These are phyloP conservation scores for Sergeia podlipaevii DNA, from an alignment of 208 protist species.

Conservation along the genomic window DNA sequence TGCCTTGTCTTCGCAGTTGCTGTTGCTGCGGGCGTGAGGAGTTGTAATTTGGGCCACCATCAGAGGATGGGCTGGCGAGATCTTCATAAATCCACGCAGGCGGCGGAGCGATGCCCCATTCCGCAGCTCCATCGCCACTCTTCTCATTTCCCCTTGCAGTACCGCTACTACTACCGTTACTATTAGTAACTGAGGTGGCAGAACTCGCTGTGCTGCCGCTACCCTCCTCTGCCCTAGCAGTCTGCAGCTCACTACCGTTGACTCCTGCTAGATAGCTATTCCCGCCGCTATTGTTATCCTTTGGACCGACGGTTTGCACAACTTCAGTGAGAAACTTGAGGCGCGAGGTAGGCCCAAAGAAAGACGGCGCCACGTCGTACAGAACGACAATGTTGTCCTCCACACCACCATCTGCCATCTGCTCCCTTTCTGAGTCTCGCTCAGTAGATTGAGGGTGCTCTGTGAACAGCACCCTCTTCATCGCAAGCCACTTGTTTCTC, in stretches of 20 bases:
- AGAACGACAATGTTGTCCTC: conserved; percentile 37
- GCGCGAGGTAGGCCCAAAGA: conserved; percentile 52
- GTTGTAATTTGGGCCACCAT: not conserved
- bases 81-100: conserved; percentile 55
- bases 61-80: not conserved
- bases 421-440: no score
- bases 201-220: not conserved
- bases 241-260: no score
- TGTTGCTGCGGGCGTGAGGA: conserved; percentile 2
- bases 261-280: no score
- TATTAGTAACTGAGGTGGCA: not conserved
- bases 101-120: conserved; percentile 59
- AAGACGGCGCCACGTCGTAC: conserved; percentile 72
- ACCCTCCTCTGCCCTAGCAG: no score
- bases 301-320: conserved; percentile 19
- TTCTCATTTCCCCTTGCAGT: not conserved
- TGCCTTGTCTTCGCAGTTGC: conserved; percentile 16
- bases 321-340: conserved; percentile 46
- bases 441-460: not conserved
- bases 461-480: not conserved
- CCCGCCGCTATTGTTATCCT: not conserved
- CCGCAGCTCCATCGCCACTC: not conserved
- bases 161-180: not conserved
- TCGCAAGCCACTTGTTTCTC: not conserved
- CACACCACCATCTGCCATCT: no score